Base-by-base conservation (phyloP, 2,329 filamentous ascomycete species). In the Aspergillus udagawae region DNA sequence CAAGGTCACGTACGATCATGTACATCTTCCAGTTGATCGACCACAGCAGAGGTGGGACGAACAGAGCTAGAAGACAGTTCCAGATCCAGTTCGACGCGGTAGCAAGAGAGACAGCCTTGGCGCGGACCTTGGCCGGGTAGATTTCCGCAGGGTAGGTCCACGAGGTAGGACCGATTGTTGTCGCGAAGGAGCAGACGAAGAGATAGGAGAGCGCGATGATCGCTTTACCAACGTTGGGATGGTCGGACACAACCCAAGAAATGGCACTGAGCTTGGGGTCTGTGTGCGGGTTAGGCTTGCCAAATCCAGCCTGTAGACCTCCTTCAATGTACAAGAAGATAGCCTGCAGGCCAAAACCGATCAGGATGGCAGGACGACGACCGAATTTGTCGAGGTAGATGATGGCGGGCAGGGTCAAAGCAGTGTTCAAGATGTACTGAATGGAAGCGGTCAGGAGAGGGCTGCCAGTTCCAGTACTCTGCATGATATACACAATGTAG, bases 361-460 rank as follows among this genome's bases (percentile, higher is more conserved):
- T 67, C 17, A 90, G 76, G 48, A 90, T 79, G 3, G 86, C 83
- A 1, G 77, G 78, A 45, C 88, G 89, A 58, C 89, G 88, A 52
- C 90, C 90, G 83, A 86, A 89, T 55, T 80, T 79, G 64, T 93
- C 89, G 65, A 91, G 82, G 75, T 79, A 92, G 51, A 92, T 72
- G 23, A 92, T 81, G 1, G 88, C 89, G 0, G 88, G 88, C 2
- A 92, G 71, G 0, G 90, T 92, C 83, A 91, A 88, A 45, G 86
- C 61, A 1, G 92, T 89, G 70, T 92, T 92, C 77, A 92, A 89
- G 64, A 91, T 80, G 70, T 88, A 90, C 67, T 89, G 85, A 62
- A 90, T 88, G 8, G 82, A 84, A 14, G 85, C 87, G 7, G 87
- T 81, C 42, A 89, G 72, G 14, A 90, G 78, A 20, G 84, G 81